Conservation (phyloP, 2,329 filamentous ascomycete species). For the Verticillium tricorpus region DNA sequence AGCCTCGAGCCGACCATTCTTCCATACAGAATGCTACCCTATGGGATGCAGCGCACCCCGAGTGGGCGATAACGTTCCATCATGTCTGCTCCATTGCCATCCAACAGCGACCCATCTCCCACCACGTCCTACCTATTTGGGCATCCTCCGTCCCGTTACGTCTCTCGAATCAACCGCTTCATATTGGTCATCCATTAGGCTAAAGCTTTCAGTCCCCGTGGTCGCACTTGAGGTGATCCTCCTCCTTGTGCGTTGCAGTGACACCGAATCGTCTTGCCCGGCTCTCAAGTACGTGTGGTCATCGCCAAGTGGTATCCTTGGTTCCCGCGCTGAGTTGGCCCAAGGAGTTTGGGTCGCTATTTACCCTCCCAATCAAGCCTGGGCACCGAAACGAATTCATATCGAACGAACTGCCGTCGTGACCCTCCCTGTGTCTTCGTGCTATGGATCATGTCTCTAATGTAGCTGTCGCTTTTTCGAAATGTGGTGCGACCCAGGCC, state of each 20-base stretch:
- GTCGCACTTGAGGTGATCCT: neutral
- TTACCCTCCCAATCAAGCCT: constrained; percentile 2
- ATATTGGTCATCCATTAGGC: neutral
- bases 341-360: neutral
- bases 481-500: neutral
- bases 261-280: neutral
- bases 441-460: neutral
- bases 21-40: too few species aligned
- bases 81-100: neutral
- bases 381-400: neutral
- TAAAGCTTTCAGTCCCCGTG: neutral
- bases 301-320: neutral
- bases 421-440: neutral
- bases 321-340: neutral
- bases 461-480: neutral
- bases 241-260: neutral
- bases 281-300: neutral
- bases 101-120: neutral
- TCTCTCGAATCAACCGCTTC: neutral
- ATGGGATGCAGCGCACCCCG: too few species aligned
- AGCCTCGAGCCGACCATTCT: too few species aligned
- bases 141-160: neutral
- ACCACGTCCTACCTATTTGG: neutral
- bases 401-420: neutral
- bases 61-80: neutral